Evolutionary conservation across 2,329 filamentous ascomycete species (phyloP).

Genomic region (Neopestalotiopsis clavispora): DNA sequence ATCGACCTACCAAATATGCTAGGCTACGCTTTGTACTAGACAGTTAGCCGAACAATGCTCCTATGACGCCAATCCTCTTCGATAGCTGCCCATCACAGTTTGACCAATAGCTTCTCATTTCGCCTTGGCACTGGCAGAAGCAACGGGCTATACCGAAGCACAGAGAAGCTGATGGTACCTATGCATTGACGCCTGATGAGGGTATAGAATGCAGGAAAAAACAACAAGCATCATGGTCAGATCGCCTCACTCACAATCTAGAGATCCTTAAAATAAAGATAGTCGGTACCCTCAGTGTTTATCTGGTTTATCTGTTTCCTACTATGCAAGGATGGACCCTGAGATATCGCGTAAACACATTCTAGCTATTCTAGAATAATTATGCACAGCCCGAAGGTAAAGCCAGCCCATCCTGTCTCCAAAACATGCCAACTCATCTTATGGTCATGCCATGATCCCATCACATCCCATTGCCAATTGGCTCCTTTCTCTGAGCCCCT

Average conservation of each 20-base stretch:
- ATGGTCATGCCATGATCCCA: neutral
- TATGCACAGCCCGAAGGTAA: neutral
- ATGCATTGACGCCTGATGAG: neutral
- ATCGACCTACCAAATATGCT: neutral
- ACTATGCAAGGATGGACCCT: neutral
- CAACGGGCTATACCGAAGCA: neutral
- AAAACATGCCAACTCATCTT: neutral
- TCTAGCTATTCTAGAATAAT: neutral
- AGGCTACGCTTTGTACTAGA: neutral
- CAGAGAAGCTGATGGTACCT: neutral
- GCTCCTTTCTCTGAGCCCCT: neutral
- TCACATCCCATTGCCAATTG: neutral
- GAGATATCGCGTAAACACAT: neutral
- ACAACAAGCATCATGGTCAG: neutral
- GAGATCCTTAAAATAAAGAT: neutral
- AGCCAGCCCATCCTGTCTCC: neutral
- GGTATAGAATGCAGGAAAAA: neutral
- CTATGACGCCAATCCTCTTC: neutral
- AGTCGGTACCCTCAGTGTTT: neutral
- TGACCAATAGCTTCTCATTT: neutral
- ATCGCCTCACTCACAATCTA: neutral
- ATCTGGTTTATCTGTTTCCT: conserved; percentile 3
- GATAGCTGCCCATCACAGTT: neutral
- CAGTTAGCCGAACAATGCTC: neutral
- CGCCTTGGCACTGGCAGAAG: neutral